Evolutionary conservation across 352 stramenopile species (phyloP).

Genomic region (Phytophthora ramorum): DNA sequence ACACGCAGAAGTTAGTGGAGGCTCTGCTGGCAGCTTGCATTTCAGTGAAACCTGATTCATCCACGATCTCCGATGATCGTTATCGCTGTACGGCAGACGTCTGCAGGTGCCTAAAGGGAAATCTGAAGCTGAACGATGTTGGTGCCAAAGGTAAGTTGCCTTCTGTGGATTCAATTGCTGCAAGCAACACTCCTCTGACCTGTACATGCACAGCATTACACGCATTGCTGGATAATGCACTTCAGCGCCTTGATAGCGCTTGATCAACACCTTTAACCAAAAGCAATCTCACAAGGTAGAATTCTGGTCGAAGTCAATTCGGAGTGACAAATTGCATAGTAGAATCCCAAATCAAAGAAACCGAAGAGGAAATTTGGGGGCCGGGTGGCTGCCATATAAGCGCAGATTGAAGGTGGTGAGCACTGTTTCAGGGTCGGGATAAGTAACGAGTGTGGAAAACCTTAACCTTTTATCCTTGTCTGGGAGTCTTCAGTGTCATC

Average conservation of each 20-base stretch:
- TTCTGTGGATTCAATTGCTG: neutral
- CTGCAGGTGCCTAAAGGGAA: conserved; percentile 5
- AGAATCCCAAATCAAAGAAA: no score
- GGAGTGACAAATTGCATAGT: no score
- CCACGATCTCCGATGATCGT: conserved; percentile 5
- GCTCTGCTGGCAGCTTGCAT: conserved; percentile 15
- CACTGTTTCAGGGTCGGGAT: no score
- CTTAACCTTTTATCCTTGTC: no score
- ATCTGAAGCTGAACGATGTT: conserved; percentile 11
- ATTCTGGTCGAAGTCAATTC: no score
- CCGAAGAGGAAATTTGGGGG: no score
- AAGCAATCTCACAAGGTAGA: neutral
- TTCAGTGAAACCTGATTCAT: conserved; percentile 7
- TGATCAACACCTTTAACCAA: neutral
- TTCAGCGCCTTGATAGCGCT: neutral
- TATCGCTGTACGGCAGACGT: conserved; percentile 8
- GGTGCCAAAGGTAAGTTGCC: neutral
- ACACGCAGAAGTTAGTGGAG: conserved; percentile 18
- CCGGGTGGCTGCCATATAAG: no score
- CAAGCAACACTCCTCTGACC: neutral
- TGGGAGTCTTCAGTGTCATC: no score
- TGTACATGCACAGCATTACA: conserved; percentile 1
- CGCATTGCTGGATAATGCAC: conserved; percentile 7
- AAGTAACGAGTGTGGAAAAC: no score
- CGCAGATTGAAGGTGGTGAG: no score